These are phyloP conservation scores for Pseudocercospora fuligena DNA, from an alignment of 2,329 filamentous ascomycete genomes.

Conservation along the genomic window DNA sequence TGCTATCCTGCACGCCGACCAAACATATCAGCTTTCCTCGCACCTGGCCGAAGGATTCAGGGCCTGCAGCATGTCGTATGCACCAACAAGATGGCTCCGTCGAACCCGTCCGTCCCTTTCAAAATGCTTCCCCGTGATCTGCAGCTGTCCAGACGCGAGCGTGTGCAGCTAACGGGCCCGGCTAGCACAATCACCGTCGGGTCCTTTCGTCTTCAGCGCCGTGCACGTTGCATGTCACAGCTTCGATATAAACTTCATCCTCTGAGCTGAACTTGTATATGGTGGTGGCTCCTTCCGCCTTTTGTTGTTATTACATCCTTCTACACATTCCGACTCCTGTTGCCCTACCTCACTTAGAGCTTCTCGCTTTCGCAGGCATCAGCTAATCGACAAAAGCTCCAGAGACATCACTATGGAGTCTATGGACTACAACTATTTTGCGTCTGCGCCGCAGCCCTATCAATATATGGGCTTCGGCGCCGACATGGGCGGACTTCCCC, in stretches of 20 bases:
- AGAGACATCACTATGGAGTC: slow-evolving; percentile 31
- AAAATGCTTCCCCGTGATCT: slow-evolving; percentile 25
- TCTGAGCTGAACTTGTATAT: slow-evolving; percentile 23
- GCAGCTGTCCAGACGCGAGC: slow-evolving; percentile 17
- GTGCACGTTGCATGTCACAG: slow-evolving; percentile 23
- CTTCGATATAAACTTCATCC: slow-evolving; percentile 7
- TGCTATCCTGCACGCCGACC: slow-evolving; percentile 8
- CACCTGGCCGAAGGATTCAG: slow-evolving; percentile 26
- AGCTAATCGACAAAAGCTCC: background rate
- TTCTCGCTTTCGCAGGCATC: slow-evolving; percentile 1
- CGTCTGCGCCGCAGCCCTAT: slow-evolving; percentile 52
- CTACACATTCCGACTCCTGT: background rate
- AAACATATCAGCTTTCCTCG: slow-evolving; percentile 3
- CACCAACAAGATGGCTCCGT: slow-evolving; percentile 25
- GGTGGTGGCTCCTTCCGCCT: slow-evolving; percentile 17
- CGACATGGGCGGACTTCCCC: slow-evolving; percentile 44
- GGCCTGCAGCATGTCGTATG: slow-evolving; percentile 20
- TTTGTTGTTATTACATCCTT: slow-evolving; percentile 6
- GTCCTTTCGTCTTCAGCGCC: slow-evolving; percentile 21
- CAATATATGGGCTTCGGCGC: slow-evolving; percentile 46
- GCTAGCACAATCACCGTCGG: slow-evolving; percentile 17
- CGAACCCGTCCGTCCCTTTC: slow-evolving; percentile 22
- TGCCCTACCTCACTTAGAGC: background rate
- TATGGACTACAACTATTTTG: slow-evolving; percentile 65
- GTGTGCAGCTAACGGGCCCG: slow-evolving; percentile 19